Evolutionary conservation across 2,329 filamentous ascomycete genomes (phyloP).

Genomic region (Aspergillus vadensis): DNA sequence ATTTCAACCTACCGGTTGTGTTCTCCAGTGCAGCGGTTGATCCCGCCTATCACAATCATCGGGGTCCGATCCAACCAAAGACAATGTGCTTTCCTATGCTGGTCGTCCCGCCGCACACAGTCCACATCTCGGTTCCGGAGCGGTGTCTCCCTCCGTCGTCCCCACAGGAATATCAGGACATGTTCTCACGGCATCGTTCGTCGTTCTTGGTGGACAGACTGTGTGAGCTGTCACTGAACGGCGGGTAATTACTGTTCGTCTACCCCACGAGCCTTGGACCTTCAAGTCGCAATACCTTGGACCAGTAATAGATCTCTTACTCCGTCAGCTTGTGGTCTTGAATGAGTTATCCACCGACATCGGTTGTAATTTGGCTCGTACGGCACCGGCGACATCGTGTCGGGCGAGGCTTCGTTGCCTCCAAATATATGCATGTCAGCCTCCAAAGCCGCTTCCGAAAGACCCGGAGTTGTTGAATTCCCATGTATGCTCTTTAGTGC

Average conservation of each 20-base stretch:
- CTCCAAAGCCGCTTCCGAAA: no score
- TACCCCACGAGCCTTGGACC: slow-evolving; percentile 63
- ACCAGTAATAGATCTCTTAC: slow-evolving; percentile 62
- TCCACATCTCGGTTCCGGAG: slow-evolving; percentile 63
- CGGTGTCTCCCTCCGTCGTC: slow-evolving; percentile 67
- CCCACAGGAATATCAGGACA: slow-evolving; percentile 58
- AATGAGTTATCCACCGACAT: slow-evolving; percentile 61
- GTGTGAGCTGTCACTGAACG: slow-evolving; percentile 58
- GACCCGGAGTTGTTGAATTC: no score
- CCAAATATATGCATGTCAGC: no score
- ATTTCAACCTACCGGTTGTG: slow-evolving; percentile 60
- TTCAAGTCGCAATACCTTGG: slow-evolving; percentile 63
- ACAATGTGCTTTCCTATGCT: slow-evolving; percentile 55
- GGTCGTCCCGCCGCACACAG: slow-evolving; percentile 61
- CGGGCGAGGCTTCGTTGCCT: no score
- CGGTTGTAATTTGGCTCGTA: slow-evolving; percentile 55
- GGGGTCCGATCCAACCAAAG: slow-evolving; percentile 46
- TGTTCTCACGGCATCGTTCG: slow-evolving; percentile 57
- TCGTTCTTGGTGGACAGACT: slow-evolving; percentile 64
- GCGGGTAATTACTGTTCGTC: slow-evolving; percentile 61
- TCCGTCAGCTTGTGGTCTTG: slow-evolving; percentile 61
- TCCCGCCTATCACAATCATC: slow-evolving; percentile 59
- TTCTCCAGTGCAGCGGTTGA: slow-evolving; percentile 65
- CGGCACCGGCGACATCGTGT: no score
- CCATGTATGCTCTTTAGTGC: no score